phyloP scores from a whole-genome alignment of 345 rosid species.

The Dimocarpus longan region DNA sequence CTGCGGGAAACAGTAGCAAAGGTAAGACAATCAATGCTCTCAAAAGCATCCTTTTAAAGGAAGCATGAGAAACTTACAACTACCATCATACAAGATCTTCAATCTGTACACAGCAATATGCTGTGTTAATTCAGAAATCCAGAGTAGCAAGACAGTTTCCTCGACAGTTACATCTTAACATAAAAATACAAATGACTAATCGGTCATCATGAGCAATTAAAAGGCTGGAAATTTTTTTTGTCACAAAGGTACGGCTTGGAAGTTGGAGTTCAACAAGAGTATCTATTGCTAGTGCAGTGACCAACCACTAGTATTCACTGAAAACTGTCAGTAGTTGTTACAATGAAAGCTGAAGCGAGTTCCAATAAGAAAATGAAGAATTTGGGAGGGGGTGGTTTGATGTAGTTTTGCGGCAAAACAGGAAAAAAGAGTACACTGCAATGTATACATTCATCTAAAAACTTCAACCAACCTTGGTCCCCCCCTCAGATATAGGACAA shows the following conservation, averaged over 20 bases:
- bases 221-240: neutral
- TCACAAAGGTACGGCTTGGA: neutral
- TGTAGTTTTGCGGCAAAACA: neutral
- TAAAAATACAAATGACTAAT: neutral
- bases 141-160: neutral
- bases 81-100: conserved; percentile 6
- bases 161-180: neutral
- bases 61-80: neutral
- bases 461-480: conserved; percentile 10
- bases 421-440: neutral
- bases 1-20: conserved; percentile 8
- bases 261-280: neutral
- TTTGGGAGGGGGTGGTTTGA: no score
- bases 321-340: neutral
- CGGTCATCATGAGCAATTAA: neutral
- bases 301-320: neutral
- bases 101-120: neutral
- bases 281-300: neutral
- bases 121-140: neutral
- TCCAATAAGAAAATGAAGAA: neutral
- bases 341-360: neutral
- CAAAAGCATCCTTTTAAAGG: neutral
- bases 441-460: neutral
- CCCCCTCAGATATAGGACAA: neutral
- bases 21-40: conserved; percentile 5